phyloP scores from a whole-genome alignment of 2,329 filamentous ascomycete species.

The Beauveria medogensis region DNA sequence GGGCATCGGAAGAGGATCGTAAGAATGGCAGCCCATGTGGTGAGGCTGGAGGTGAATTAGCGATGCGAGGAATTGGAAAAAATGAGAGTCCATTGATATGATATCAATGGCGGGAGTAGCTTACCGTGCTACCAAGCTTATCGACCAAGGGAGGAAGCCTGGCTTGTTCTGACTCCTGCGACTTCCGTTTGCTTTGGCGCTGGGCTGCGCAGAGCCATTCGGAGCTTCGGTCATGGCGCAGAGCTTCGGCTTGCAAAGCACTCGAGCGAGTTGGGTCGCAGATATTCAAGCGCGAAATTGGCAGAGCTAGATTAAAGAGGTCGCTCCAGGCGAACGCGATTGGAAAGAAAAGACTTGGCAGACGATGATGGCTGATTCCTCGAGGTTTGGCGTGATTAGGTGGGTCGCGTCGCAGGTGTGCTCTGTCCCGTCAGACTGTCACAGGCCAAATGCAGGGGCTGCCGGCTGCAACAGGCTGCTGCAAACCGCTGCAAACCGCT shows the following conservation, averaged over 20 bases:
- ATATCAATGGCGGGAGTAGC: slow-evolving; percentile 10
- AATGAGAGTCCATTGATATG: not conserved
- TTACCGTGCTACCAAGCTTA: slow-evolving; percentile 49
- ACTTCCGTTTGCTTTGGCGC: slow-evolving; percentile 26
- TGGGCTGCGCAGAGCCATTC: slow-evolving; percentile 32
- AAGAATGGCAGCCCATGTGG: slow-evolving; percentile 79
- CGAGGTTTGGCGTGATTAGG: not conserved
- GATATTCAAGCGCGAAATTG: not conserved
- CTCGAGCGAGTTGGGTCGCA: not conserved
- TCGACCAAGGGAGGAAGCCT: slow-evolving; percentile 28
- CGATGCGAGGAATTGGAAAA: not conserved
- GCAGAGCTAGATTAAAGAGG: not conserved
- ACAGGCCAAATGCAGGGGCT: slow-evolving; percentile 5
- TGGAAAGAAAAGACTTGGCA: not conserved
- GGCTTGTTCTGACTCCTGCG: slow-evolving; percentile 18
- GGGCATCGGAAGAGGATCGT: slow-evolving; percentile 81
- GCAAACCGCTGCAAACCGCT: not conserved
- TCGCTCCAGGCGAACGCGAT: slow-evolving; percentile 8
- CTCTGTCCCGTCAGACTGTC: not conserved
- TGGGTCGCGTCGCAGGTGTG: not conserved
- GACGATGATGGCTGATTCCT: not conserved
- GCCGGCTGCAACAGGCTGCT: not conserved
- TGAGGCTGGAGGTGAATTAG: slow-evolving; percentile 43
- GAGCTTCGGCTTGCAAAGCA: not conserved
- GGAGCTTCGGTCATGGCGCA: slow-evolving; percentile 28